Evolutionary conservation across 805 yeast genomes (phyloP), one percentile per base, ranked within the genome.

Genomic region (Starmera quercuum): DNA sequence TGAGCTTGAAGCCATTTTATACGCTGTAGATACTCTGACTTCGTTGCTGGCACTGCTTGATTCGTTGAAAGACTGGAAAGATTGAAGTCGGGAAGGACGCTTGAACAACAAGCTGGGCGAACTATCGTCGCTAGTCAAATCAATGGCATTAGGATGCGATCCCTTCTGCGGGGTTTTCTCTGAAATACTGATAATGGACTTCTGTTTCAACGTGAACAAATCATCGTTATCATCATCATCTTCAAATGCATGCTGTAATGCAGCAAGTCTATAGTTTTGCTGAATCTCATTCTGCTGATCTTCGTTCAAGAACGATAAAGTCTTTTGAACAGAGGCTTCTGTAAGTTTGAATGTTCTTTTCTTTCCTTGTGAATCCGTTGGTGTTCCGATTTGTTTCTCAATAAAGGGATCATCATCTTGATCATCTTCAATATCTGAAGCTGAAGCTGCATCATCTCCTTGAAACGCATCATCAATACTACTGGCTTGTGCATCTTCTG

Each of bases 271-370:
- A 4, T 18, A n/a, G 11, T 16, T 31, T 20, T 22, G 24, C 14
- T 15, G 16, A 7, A 20, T 11, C 13, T 36, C 32, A 12, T 28
- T 14, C 13, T 43, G 48, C n/a, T 46, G 58, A 27, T 42, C 45
- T 12, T 55, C 54, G 18, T 57, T 56, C 35, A 77, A 60, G 42
- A 75, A 76, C 1, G 82, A 74, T 25, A 78, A 56, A 31, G 73
- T 71, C 36, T 61, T 64, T 30, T 72, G 76, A 5, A 78, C 78
- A 49, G 71, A 76, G 0, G 69, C 68, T 47, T 70, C 72, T 6
- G 75, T 70, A 25, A 76, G 46, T n/a, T 54, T 51, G 6, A 61
- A 46, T 32, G 59, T 66, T 37, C 63, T 58, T 38, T 50, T 60
- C 27, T 54, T 56, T 30, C 45, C 54, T 20, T 44, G 45, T 16